These are phyloP conservation scores for Podospora anserina DNA, from an alignment of 495 filamentous ascomycete species.

Conservation along the genomic window DNA sequence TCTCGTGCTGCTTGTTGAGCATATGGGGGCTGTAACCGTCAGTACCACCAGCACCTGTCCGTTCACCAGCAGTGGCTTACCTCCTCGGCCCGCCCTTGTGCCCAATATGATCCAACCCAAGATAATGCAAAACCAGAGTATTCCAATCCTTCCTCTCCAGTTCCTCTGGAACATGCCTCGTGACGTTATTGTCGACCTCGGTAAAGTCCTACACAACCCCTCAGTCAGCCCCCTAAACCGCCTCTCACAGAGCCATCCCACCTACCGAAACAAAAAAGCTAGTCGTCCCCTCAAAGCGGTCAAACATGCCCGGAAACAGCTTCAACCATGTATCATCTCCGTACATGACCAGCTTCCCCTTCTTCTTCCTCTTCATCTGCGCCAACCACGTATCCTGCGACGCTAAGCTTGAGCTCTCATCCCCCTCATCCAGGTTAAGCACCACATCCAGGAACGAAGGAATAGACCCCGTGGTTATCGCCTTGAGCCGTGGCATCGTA, in stretches of 20 bases:
- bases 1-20: conserved; percentile 88
- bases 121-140: conserved; percentile 88
- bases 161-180: conserved; percentile 77
- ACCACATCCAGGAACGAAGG: conserved; percentile 97
- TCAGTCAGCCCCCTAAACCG: background rate
- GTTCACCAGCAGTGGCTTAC: conserved; percentile 35
- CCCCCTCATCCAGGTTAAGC: conserved; percentile 91
- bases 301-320: conserved; percentile 85
- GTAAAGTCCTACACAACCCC: conserved; percentile 74
- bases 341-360: conserved; percentile 83
- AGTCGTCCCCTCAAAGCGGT: conserved; percentile 82
- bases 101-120: conserved; percentile 95
- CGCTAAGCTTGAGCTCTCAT: conserved; percentile 79
- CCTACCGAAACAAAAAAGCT: conserved; percentile 98
- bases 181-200: conserved; percentile 97
- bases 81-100: conserved; percentile 92
- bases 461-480: conserved; percentile 93
- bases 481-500: conserved; percentile 97
- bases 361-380: conserved; percentile 72
- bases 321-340: conserved; percentile 99
- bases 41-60: background rate
- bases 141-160: conserved; percentile 80
- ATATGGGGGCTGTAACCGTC: conserved; percentile 67
- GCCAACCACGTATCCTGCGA: conserved; percentile 93
- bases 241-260: conserved; percentile 19